Evolutionary conservation across 129 eudicot genomes (phyloP), one percentile per base, ranked within the genome.

Genomic region (Flaveria linearis): DNA sequence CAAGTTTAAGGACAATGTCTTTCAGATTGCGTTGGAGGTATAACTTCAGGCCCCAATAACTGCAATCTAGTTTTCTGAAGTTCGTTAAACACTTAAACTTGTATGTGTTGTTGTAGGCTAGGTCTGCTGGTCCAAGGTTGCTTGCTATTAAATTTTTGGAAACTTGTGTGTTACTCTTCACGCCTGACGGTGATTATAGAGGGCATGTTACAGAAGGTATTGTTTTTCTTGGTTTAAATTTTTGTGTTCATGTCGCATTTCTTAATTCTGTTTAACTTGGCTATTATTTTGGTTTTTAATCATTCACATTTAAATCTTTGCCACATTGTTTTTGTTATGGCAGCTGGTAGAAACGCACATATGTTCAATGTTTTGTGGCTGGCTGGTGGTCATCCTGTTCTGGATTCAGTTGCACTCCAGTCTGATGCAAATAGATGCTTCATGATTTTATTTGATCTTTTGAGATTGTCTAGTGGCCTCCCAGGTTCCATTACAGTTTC

Each of bases 71-170:
- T 69, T 75, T 26, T 55, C 50, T 74, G 36, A 66, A 75, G 30
- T 62, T 36, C 28, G 63, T 55, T 22, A 57, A 66, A 26, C 50
- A 47, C 56, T 55, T 22, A 57, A 66, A 26, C 50, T 49, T 87
- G 64, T 36, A 64, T 15, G 26, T 72, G 33, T 39, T 75, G 50
- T 69, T 84, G 73, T 75, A 92, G 98, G 87, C 85, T 69, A 82
- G 83, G 82, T 68, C 92, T 76, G 67, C 85, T 85, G 96, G 88
- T 49, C 85, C 84, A 70, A 95, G 87, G 92, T 78, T 95, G 86
- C 82, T 89, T 79, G 94, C 92, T 5, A 43, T 95, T n/a, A 95
- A 95, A 79, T 95, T 95, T 78, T 62, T 95, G 78, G 99, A 95
- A 83, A 85, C 74, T 33, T 89, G 65, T 70, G 78, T 89, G 36